Percentiles rank a stretch among this genome's conserved stretches.
Conservation (phyloP, 208 protist genomes). For the Zelonia costaricensis region DNA sequence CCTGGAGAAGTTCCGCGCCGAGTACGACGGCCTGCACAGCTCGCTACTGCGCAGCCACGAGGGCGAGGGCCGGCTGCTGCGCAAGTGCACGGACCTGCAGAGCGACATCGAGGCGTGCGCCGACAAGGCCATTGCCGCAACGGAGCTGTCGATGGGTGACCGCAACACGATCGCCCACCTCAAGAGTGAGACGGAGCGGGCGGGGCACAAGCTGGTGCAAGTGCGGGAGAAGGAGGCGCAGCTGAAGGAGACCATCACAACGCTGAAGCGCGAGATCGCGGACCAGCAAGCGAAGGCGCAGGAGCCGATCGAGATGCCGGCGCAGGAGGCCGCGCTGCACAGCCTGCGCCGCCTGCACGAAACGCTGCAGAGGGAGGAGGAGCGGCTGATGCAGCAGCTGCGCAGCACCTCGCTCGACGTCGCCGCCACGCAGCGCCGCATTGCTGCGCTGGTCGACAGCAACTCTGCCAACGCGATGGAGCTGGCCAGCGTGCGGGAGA, state of each 20-base stretch:
- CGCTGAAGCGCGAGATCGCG: constrained; percentile 94
- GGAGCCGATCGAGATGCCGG: constrained; percentile 87
- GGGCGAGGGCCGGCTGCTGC: constrained; percentile 96
- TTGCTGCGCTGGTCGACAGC: constrained; percentile 45
- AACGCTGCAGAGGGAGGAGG: constrained; percentile 92
- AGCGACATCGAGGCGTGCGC: constrained; percentile 95
- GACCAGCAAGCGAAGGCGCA: constrained; percentile 90
- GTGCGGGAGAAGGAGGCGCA: constrained; percentile 94
- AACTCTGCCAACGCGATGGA: constrained; percentile 53
- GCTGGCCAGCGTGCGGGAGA: constrained; percentile 41
- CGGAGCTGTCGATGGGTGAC: constrained; percentile 95
- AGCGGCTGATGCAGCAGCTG: constrained; percentile 64
- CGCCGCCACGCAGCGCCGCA: constrained; percentile 40
- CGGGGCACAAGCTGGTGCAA: constrained; percentile 92
- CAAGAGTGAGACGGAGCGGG: constrained; percentile 93
- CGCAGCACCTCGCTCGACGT: constrained; percentile 57
- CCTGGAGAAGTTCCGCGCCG: constrained; percentile 94
- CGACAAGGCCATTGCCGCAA: constrained; percentile 92
- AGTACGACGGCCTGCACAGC: constrained; percentile 97
- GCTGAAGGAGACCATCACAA: constrained; percentile 93
- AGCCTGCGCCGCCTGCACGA: constrained; percentile 92
- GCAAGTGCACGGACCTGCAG: constrained; percentile 95
- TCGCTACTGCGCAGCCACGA: constrained; percentile 97
- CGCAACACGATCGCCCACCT: constrained; percentile 94
- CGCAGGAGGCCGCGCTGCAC: constrained; percentile 94